Percentiles rank a stretch among this genome's conserved stretches.
phyloP scores from a whole-genome alignment of 1,284 basidiomycete species.

The Chiua sp. region DNA sequence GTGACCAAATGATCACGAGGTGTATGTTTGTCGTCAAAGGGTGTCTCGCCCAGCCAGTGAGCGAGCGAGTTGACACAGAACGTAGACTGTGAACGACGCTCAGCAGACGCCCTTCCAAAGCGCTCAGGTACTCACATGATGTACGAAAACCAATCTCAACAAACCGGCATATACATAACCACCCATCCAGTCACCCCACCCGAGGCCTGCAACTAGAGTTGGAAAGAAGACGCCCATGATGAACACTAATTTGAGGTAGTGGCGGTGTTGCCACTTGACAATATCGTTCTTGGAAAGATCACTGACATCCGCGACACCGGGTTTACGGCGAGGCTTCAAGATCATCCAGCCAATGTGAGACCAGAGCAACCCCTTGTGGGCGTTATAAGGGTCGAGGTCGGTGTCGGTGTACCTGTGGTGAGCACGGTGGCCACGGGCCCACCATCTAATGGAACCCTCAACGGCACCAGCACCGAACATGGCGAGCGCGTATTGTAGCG shows the following conservation, averaged over 20 bases:
- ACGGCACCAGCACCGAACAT: constrained; percentile 85
- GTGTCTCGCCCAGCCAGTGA: constrained; percentile 92
- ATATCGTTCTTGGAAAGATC: constrained; percentile 82
- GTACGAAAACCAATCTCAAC: constrained; percentile 83
- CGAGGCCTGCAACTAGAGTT: constrained; percentile 75
- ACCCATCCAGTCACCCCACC: constrained; percentile 86
- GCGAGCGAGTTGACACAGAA: constrained; percentile 97
- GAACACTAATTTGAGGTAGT: constrained; percentile 78
- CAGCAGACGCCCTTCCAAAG: constrained; percentile 3
- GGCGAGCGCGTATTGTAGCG: constrained; percentile 82
- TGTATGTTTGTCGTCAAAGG: constrained; percentile 97
- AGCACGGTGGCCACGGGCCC: constrained; percentile 93
- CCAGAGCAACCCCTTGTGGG: constrained; percentile 81
- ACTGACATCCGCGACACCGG: constrained; percentile 88
- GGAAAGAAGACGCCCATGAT: constrained; percentile 79
- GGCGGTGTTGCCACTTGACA: constrained; percentile 87
- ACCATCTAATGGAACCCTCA: constrained; percentile 94
- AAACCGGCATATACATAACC: constrained; percentile 91
- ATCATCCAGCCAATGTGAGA: constrained; percentile 95
- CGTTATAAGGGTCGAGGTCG: constrained; percentile 93
- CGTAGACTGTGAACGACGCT: constrained; percentile 65
- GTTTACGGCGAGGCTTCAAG: constrained; percentile 86
- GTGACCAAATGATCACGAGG: constrained; percentile 89
- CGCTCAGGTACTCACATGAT: constrained; percentile 68
- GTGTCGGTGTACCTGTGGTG: constrained; percentile 97